Conservation (phyloP, 1,284 basidiomycete species). For the Fomes fomentarius region DNA sequence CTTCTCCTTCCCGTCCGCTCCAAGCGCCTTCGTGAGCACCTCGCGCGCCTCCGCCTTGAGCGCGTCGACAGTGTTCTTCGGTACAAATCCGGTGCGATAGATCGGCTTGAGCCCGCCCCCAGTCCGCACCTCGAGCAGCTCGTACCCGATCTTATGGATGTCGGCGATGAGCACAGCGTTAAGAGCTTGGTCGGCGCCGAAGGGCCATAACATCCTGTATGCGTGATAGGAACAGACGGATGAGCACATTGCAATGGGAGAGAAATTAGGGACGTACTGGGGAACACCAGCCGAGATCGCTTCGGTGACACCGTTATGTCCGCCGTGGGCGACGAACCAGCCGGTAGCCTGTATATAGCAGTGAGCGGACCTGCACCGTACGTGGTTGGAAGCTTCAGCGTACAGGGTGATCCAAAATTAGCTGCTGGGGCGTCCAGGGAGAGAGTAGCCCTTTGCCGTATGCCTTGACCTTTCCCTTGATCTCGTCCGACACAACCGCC, state of each 20-base stretch:
- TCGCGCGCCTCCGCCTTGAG: slow-evolving; percentile 19
- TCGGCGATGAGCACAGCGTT: too few species aligned
- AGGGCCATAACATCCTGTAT: too few species aligned
- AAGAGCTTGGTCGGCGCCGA: too few species aligned
- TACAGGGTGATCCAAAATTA: slow-evolving; percentile 26
- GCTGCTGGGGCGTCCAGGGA: slow-evolving; percentile 29
- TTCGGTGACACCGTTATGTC: slow-evolving; percentile 28
- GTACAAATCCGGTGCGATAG: slow-evolving; percentile 23
- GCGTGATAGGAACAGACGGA: too few species aligned
- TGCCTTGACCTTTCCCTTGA: slow-evolving; percentile 21
- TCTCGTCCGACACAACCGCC: slow-evolving; percentile 17
- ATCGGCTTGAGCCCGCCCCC: slow-evolving; percentile 24
- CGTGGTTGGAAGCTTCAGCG: slow-evolving; percentile 5
- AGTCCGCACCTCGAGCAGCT: slow-evolving; percentile 31
- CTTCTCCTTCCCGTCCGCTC: slow-evolving; percentile 26
- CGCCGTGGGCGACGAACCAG: slow-evolving; percentile 28
- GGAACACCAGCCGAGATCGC: slow-evolving; percentile 21
- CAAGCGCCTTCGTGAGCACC: slow-evolving; percentile 25
- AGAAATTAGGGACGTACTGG: slow-evolving; percentile 20
- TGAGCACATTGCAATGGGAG: too few species aligned
- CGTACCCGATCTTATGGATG: slow-evolving; percentile 30
- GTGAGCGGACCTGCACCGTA: background rate
- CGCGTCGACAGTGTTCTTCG: slow-evolving; percentile 26
- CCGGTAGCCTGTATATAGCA: slow-evolving; percentile 16
- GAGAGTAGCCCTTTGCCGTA: slow-evolving; percentile 26